Percentiles rank a stretch among this genome's conserved stretches.
phyloP scores from a whole-genome alignment of 345 rosid genomes.

The Linum tenue region DNA sequence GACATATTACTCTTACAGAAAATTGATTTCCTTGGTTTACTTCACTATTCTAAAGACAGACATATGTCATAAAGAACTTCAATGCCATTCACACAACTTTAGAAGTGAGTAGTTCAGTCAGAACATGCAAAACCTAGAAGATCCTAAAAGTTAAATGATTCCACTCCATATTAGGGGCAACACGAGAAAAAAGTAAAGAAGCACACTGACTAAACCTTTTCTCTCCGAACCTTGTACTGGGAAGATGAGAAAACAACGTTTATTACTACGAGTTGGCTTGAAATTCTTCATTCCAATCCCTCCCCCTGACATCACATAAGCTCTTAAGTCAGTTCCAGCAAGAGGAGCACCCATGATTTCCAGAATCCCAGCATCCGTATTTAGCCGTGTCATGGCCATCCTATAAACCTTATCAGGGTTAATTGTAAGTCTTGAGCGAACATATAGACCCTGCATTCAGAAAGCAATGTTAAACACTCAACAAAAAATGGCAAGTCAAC shows the following conservation, averaged over 20 bases:
- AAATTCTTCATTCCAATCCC: conserved; percentile 59
- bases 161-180: not conserved
- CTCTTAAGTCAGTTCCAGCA: conserved; percentile 74
- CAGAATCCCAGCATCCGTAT: conserved; percentile 81
- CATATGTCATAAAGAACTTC: not conserved
- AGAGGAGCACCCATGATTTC: conserved; percentile 99
- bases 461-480: conserved; percentile 4
- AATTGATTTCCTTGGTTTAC: not conserved
- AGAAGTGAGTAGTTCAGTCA: not conserved
- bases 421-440: conserved; percentile 75
- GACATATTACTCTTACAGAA: too few species aligned
- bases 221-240: conserved; percentile 85
- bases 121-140: conserved; percentile 2
- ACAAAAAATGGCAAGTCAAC: not conserved
- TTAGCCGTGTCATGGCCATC: conserved; percentile 82
- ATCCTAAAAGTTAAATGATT: not conserved
- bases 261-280: conserved; percentile 54
- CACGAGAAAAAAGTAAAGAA: not conserved
- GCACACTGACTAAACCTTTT: conserved; percentile 73
- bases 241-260: conserved; percentile 84
- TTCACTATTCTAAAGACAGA: conserved; percentile 1
- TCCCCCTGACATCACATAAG: conserved; percentile 96
- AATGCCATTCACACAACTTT: not conserved
- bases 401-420: conserved; percentile 90
- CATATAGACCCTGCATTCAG: conserved; percentile 52